Percentiles rank a stretch among this genome's conserved stretches.
Conservation (phyloP, 768 basidiomycete genomes). For the Boletus edulis region DNA sequence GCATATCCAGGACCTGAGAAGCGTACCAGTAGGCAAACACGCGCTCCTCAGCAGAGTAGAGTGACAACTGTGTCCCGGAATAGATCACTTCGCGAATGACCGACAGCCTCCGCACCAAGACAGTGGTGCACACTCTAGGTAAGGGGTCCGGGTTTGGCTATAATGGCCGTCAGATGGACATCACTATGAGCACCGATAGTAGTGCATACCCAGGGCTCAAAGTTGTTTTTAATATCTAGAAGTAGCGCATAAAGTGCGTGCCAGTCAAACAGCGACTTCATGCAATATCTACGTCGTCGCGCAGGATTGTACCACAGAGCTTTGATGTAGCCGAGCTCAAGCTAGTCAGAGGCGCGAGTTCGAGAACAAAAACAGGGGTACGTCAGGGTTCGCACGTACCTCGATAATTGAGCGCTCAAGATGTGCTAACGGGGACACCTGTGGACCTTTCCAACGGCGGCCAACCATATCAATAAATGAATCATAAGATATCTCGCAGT, state of each 20-base stretch:
- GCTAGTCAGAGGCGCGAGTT: slow-evolving; percentile 35
- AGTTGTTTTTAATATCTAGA: slow-evolving; percentile 17
- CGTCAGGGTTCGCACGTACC: slow-evolving; percentile 19
- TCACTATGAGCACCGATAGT: background rate
- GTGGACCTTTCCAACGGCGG: slow-evolving; percentile 37
- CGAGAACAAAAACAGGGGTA: background rate
- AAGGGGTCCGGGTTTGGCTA: slow-evolving; percentile 31
- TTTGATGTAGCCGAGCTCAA: slow-evolving; percentile 55
- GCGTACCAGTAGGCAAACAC: slow-evolving; percentile 79
- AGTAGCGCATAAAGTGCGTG: slow-evolving; percentile 57
- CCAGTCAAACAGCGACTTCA: slow-evolving; percentile 65
- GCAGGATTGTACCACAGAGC: slow-evolving; percentile 69
- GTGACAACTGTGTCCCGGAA: slow-evolving; percentile 74
- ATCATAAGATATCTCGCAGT: slow-evolving; percentile 53
- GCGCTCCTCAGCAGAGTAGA: slow-evolving; percentile 67
- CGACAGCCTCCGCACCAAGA: slow-evolving; percentile 58
- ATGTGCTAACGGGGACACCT: slow-evolving; percentile 38
- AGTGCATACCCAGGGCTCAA: slow-evolving; percentile 18
- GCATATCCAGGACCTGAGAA: slow-evolving; percentile 52
- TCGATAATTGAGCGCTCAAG: slow-evolving; percentile 39
- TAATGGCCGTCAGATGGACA: slow-evolving; percentile 3
- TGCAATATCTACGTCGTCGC: slow-evolving; percentile 60
- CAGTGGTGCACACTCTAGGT: slow-evolving; percentile 25
- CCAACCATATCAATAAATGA: slow-evolving; percentile 39
- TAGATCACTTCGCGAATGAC: slow-evolving; percentile 65